Percentiles rank a stretch among this genome's conserved stretches.
phyloP scores from a whole-genome alignment of 2,329 filamentous ascomycete genomes.

The Endocalyx cinctus region DNA sequence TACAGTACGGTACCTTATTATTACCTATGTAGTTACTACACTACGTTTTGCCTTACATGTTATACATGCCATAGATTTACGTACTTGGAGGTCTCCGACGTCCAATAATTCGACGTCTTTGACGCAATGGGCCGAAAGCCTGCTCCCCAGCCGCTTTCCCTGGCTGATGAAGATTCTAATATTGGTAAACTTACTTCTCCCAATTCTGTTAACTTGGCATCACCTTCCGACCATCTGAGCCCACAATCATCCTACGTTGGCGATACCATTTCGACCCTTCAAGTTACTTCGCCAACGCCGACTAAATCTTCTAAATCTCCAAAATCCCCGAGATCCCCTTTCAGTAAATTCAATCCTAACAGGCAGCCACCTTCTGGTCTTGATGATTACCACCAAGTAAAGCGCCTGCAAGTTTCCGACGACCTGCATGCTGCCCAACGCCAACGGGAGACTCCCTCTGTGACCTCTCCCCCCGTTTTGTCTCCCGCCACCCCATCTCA shows the following conservation, averaged over 20 bases:
- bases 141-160: slow-evolving; percentile 53
- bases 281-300: slow-evolving; percentile 20
- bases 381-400: slow-evolving; percentile 10
- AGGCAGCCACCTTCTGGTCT: slow-evolving; percentile 20
- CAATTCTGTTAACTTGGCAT: slow-evolving; percentile 15
- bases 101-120: slow-evolving; percentile 9
- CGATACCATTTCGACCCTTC: slow-evolving; percentile 12
- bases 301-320: slow-evolving; percentile 27
- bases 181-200: slow-evolving; percentile 26
- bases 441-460: slow-evolving; percentile 12
- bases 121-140: slow-evolving; percentile 55
- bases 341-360: slow-evolving; percentile 25
- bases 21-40: slow-evolving; percentile 1
- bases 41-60: no score
- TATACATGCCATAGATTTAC: no score
- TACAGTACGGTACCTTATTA: not conserved
- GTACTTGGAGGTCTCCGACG: no score
- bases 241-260: slow-evolving; percentile 4
- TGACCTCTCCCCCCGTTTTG: slow-evolving; percentile 14
- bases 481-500: slow-evolving; percentile 15
- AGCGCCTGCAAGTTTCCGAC: slow-evolving; percentile 15
- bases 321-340: slow-evolving; percentile 27
- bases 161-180: slow-evolving; percentile 40
- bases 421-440: slow-evolving; percentile 19
- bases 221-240: slow-evolving; percentile 16